A percentile compares a stretch with the other conserved stretches of the same genome.
Evolutionary conservation across 192 early-diverging fungal genomes (phyloP).

Genomic region (Ambispora gerdemannii): DNA sequence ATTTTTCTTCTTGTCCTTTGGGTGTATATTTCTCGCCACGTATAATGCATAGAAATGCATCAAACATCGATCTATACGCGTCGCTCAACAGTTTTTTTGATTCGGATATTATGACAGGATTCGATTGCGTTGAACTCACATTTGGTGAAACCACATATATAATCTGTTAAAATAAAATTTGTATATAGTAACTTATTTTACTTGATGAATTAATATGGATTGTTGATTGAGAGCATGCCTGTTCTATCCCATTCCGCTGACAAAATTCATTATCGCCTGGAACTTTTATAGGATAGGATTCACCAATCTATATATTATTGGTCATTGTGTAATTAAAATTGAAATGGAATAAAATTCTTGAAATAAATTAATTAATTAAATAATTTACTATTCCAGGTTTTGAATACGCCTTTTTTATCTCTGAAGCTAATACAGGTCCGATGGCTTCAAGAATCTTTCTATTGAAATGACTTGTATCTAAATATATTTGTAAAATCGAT

Average conservation of each 20-base stretch:
- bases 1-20: neutral
- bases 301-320: neutral
- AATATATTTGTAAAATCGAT: too few relatives aligned
- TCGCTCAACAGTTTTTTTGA: constrained; percentile 10
- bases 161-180: neutral
- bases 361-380: too few relatives aligned
- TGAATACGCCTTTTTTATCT: constrained; percentile 6
- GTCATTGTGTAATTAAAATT: too few relatives aligned
- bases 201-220: neutral
- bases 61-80: neutral
- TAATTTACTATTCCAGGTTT: constrained; percentile 15
- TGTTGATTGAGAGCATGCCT: neutral
- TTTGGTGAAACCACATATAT: constrained; percentile 24
- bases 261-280: neutral
- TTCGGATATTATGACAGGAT: neutral
- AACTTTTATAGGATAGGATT: constrained; percentile 1
- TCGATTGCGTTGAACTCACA: constrained; percentile 1
- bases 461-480: neutral
- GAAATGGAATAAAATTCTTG: too few relatives aligned
- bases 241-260: neutral
- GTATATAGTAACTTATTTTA: neutral
- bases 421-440: neutral
- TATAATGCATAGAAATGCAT: constrained; percentile 10
- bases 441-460: neutral
- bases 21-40: neutral